These are phyloP conservation scores for Aspergillus mulundensis DNA, from an alignment of 495 filamentous ascomycete genomes.

Conservation along the genomic window DNA sequence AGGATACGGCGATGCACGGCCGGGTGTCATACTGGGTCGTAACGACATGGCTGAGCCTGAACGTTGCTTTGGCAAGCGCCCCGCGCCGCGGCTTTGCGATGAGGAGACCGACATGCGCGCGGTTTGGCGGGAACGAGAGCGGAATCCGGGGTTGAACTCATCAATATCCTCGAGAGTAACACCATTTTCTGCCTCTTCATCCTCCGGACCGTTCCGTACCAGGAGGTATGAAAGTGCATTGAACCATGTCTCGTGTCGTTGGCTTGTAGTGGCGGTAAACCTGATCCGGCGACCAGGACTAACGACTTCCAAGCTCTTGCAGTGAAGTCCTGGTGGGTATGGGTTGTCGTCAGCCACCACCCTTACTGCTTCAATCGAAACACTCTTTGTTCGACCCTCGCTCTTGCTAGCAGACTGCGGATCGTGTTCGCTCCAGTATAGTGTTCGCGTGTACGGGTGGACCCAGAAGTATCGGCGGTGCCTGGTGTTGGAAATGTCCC, in stretches of 20 bases:
- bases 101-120: constrained; percentile 73
- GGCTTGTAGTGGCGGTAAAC: constrained; percentile 89
- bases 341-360: constrained; percentile 96
- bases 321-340: constrained; percentile 88
- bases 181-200: constrained; percentile 56
- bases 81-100: constrained; percentile 68
- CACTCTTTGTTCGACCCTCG: constrained; percentile 88
- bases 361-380: constrained; percentile 86
- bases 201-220: constrained; percentile 62
- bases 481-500: constrained; percentile 78
- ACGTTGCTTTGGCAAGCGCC: constrained; percentile 52
- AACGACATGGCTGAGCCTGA: constrained; percentile 44
- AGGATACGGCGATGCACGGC: constrained; percentile 42
- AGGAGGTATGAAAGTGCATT: constrained; percentile 93
- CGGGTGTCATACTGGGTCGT: constrained; percentile 39
- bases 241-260: constrained; percentile 97
- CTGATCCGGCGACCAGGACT: constrained; percentile 85
- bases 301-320: constrained; percentile 85
- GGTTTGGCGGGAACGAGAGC: constrained; percentile 50
- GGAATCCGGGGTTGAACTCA: constrained; percentile 79
- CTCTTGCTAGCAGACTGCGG: constrained; percentile 70
- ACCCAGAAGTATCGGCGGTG: constrained; percentile 99
- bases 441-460: constrained; percentile 91
- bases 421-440: constrained; percentile 95
- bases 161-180: constrained; percentile 73